phyloP scores from a whole-genome alignment of 768 basidiomycete genomes.

The Suillus cothurnatus region DNA sequence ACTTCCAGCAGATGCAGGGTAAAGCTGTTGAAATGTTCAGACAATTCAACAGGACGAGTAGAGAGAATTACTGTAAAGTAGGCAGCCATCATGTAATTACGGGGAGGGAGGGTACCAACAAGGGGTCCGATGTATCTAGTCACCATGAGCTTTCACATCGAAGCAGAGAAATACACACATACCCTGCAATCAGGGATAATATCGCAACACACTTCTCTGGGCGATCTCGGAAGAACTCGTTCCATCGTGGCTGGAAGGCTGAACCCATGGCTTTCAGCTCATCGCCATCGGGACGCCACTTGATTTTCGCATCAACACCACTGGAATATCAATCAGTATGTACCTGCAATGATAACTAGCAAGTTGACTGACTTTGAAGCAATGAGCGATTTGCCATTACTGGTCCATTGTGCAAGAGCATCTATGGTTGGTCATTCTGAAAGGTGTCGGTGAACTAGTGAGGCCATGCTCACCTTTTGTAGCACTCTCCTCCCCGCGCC shows the following conservation, averaged over 20 bases:
- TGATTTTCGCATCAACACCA: conserved; percentile 56
- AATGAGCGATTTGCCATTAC: conserved; percentile 49
- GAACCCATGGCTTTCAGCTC: conserved; percentile 54
- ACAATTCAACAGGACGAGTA: no score
- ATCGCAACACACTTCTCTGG: conserved; percentile 59
- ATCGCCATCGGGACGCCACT: conserved; percentile 50
- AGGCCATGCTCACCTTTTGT: conserved; percentile 40
- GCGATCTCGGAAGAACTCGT: conserved; percentile 45
- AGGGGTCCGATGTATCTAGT: conserved; percentile 29
- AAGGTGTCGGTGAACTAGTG: conserved; percentile 15
- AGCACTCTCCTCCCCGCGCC: conserved; percentile 40
- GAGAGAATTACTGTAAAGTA: conserved; percentile 34
- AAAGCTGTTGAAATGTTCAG: conserved; percentile 8
- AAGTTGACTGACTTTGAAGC: conserved; percentile 51
- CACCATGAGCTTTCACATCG: not conserved
- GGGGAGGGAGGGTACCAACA: conserved; percentile 11
- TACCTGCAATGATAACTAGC: not conserved
- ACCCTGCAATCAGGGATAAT: conserved; percentile 48
- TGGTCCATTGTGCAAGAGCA: conserved; percentile 35
- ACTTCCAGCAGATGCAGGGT: conserved; percentile 18
- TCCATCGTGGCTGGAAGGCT: conserved; percentile 51
- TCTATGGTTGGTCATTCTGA: conserved; percentile 25
- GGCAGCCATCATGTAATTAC: conserved; percentile 30
- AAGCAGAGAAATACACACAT: not conserved
- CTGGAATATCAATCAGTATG: conserved; percentile 28